Percentiles rank a stretch among this genome's conserved stretches.
phyloP scores from a whole-genome alignment of 768 basidiomycete species.

The Kwoniella heveanensis region DNA sequence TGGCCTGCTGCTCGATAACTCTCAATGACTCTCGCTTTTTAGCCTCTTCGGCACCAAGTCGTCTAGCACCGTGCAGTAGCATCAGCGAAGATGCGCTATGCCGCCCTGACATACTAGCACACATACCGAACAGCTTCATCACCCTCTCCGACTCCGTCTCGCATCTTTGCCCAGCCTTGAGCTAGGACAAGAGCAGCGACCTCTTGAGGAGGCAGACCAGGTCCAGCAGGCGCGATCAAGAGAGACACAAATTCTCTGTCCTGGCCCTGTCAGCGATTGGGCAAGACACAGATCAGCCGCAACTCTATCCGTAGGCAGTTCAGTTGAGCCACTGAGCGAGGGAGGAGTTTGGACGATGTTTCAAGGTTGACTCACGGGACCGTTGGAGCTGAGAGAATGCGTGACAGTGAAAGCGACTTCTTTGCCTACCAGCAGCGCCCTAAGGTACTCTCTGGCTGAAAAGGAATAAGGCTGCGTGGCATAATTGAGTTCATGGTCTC shows the following conservation, averaged over 20 bases:
- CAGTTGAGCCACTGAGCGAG: too few species aligned
- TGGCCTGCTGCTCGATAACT: conserved; percentile 49
- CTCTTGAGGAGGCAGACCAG: conserved; percentile 54
- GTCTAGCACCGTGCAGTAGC: conserved; percentile 31
- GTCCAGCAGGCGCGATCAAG: conserved; percentile 50
- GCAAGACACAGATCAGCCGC: too few species aligned
- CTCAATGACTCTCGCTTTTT: conserved; percentile 73
- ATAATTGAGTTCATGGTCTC: too few species aligned
- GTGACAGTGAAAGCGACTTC: conserved; percentile 80
- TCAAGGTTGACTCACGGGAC: conserved; percentile 44
- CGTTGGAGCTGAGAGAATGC: conserved; percentile 74
- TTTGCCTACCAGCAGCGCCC: conserved; percentile 82
- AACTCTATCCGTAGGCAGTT: too few species aligned
- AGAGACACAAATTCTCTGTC: conserved; percentile 54
- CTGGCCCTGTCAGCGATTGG: conserved; percentile 2
- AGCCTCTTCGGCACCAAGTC: conserved; percentile 66
- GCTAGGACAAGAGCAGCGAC: conserved; percentile 62
- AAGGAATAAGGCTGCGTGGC: conserved; percentile 76
- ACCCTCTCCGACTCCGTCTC: conserved; percentile 68
- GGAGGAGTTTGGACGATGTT: neutral
- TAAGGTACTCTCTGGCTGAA: conserved; percentile 88
- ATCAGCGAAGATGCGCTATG: neutral
- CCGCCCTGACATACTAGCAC: neutral
- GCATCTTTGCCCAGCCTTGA: conserved; percentile 90
- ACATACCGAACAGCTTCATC: conserved; percentile 53